Evolutionary conservation across 2,329 filamentous ascomycete species (phyloP).

Genomic region (Phialophora expanda): DNA sequence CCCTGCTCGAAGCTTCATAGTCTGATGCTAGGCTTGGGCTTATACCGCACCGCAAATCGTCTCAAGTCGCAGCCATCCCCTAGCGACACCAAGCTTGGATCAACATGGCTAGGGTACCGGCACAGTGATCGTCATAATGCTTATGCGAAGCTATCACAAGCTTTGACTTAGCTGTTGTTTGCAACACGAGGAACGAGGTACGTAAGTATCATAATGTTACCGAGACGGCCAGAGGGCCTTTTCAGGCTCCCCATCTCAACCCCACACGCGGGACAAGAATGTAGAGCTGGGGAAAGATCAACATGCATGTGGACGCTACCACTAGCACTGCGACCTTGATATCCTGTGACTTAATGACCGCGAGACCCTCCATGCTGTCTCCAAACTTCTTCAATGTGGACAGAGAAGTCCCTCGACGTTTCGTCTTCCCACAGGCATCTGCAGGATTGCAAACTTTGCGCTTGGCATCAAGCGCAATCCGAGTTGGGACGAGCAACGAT

Average conservation of each 20-base stretch:
- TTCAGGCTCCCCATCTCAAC: constrained; percentile 6
- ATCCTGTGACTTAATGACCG: constrained; percentile 7
- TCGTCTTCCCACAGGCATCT: background rate
- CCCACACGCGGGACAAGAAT: constrained; percentile 11
- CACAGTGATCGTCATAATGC: background rate
- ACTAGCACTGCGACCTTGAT: constrained; percentile 17
- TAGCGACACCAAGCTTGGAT: background rate
- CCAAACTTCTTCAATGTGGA: background rate
- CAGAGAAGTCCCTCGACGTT: background rate
- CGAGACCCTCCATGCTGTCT: background rate
- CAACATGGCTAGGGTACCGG: background rate
- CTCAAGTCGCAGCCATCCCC: background rate
- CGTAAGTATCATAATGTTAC: background rate
- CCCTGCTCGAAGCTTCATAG: background rate
- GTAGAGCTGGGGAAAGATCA: constrained; percentile 15
- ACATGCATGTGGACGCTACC: background rate
- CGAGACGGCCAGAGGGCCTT: background rate
- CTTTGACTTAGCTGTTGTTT: background rate
- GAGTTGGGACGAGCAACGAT: background rate
- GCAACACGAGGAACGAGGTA: too few relatives aligned
- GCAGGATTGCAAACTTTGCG: background rate
- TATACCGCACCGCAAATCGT: background rate
- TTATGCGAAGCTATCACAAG: background rate
- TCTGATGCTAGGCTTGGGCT: background rate
- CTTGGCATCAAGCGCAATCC: background rate